phyloP scores from a whole-genome alignment of 2,329 filamentous ascomycete species.

The Curvularia sp. region DNA sequence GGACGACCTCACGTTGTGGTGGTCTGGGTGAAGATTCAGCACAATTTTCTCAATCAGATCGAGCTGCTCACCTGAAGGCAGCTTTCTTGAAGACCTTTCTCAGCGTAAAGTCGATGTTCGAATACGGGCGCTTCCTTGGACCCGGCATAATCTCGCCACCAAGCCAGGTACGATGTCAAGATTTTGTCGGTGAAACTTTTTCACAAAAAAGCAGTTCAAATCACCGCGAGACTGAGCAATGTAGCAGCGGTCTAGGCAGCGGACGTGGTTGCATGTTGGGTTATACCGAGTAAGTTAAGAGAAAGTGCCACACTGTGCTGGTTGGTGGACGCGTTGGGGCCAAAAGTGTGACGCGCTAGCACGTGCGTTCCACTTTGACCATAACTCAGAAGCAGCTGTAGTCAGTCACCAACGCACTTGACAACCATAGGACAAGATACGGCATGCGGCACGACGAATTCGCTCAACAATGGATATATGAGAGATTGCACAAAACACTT shows the following conservation, averaged over 20 bases:
- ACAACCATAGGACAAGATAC: not conserved
- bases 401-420: not conserved
- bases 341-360: conserved; percentile 26
- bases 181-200: not conserved
- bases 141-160: conserved; percentile 38
- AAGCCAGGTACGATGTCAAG: not conserved
- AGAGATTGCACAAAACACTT: not conserved
- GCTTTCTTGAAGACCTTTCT: conserved; percentile 75
- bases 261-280: conserved; percentile 11
- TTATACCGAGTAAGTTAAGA: not conserved
- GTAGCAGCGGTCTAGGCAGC: not conserved
- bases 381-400: conserved; percentile 6
- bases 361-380: conserved; percentile 23
- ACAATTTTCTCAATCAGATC: not conserved
- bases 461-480: not conserved
- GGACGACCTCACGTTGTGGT: conserved; percentile 85
- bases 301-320: not conserved
- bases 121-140: conserved; percentile 39
- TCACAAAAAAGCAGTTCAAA: not conserved
- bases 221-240: not conserved
- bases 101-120: conserved; percentile 76
- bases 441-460: not conserved
- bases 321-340: conserved; percentile 19
- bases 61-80: conserved; percentile 68
- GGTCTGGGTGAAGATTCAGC: conserved; percentile 63